Conservation (phyloP, 2,329 filamentous ascomycete species). For the Penicillium sp. region DNA sequence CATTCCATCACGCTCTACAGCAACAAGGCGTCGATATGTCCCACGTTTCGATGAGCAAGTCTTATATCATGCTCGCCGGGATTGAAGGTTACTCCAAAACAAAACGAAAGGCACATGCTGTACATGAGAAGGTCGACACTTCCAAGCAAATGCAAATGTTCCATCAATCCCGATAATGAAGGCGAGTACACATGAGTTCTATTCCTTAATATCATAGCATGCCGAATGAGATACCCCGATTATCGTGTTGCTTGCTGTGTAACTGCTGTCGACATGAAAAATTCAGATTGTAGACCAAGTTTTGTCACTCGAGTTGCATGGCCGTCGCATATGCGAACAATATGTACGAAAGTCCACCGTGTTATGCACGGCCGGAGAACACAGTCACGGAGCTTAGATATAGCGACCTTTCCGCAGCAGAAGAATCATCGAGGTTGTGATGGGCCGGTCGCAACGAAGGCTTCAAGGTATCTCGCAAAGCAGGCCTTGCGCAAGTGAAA, state of each 20-base stretch:
- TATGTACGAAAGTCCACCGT: too few species aligned
- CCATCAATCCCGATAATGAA: background rate
- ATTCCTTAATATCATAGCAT: background rate
- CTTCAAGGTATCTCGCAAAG: background rate
- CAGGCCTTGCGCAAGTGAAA: background rate
- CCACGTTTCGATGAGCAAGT: constrained; percentile 67
- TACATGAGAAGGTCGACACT: constrained; percentile 18
- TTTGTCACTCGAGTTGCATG: background rate
- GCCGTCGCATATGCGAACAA: background rate
- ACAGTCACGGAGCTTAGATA: background rate
- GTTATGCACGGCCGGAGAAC: background rate
- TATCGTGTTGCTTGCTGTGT: background rate
- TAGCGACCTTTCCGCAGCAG: background rate
- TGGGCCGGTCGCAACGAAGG: background rate
- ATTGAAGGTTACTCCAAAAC: constrained; percentile 70
- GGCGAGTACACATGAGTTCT: background rate
- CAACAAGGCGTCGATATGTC: constrained; percentile 69
- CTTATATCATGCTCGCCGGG: constrained; percentile 72
- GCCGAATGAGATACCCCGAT: background rate
- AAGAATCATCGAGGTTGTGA: background rate
- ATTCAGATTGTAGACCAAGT: background rate
- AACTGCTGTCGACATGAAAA: background rate
- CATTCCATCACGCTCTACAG: constrained; percentile 65
- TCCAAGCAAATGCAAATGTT: background rate
- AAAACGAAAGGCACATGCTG: constrained; percentile 31